These are phyloP conservation scores for Fusarium nelsonii DNA, from an alignment of 2,329 filamentous ascomycete genomes.

Conservation along the genomic window DNA sequence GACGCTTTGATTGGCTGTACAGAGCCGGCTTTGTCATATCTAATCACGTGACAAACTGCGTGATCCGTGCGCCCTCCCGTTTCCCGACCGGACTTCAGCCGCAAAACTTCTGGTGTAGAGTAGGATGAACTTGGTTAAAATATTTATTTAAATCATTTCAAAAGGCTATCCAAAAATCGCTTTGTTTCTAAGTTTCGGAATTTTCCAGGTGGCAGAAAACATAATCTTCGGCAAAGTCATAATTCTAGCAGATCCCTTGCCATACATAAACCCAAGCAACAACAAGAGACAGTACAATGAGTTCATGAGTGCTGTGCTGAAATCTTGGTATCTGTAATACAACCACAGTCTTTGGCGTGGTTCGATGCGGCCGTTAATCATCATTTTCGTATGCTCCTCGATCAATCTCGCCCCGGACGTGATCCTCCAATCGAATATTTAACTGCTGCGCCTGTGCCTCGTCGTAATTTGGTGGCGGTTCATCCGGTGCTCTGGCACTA, in stretches of 20 bases:
- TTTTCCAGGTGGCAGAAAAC: neutral
- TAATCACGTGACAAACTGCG: neutral
- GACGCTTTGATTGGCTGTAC: slow-evolving; percentile 60
- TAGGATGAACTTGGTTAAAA: neutral
- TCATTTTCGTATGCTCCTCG: slow-evolving; percentile 56
- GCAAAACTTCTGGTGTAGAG: slow-evolving; percentile 6
- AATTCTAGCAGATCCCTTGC: slow-evolving; percentile 29
- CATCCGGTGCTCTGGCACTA: slow-evolving; percentile 66
- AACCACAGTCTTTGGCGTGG: slow-evolving; percentile 36
- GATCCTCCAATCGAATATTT: slow-evolving; percentile 72
- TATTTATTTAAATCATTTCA: neutral
- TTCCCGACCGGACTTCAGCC: slow-evolving; percentile 32
- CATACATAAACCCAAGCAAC: slow-evolving; percentile 16
- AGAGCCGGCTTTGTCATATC: slow-evolving; percentile 27
- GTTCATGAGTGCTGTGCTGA: slow-evolving; percentile 39
- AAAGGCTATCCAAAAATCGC: neutral
- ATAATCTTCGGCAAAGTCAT: slow-evolving; percentile 7
- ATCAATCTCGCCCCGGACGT: slow-evolving; percentile 80
- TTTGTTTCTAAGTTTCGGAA: neutral
- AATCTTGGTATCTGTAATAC: slow-evolving; percentile 43
- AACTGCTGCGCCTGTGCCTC: slow-evolving; percentile 83
- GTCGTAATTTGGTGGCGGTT: slow-evolving; percentile 92
- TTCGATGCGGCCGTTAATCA: slow-evolving; percentile 43
- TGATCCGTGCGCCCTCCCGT: slow-evolving; percentile 29
- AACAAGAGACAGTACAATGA: slow-evolving; percentile 37